Base-by-base conservation (phyloP, 2,329 filamentous ascomycete species). In the Reticulascus tulasneorum region DNA sequence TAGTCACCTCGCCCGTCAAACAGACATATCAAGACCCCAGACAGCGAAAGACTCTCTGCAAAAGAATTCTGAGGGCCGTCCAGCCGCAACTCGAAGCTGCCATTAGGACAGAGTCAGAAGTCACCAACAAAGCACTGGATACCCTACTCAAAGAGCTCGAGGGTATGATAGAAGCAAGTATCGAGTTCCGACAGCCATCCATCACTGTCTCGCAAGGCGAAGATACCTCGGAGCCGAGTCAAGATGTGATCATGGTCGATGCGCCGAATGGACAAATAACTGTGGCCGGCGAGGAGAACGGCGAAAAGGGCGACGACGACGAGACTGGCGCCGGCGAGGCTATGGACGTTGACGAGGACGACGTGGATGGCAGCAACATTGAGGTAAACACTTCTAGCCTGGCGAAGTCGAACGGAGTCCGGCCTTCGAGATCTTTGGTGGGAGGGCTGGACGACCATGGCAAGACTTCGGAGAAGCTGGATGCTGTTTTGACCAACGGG, bases 51-150 rank as follows among this genome's bases (percentile, higher is more conserved):
- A 85, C 84, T 49, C 67, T 94, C n/a, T 88, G 86, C 17, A 95
- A 94, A 61, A 79, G 89, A 18, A 94, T 96, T 43, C 75, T 94
- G 47, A 94, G 88, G 57, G 79, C 82, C 1, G 75, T 94, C 21
- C 86, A 94, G 56, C 80, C 85, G 11, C 73, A 80, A 28, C 68
- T 95, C 4, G 85, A 95, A 56, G 73, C 77, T 36, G 88, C 88
- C 1, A 64, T 89, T 29, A 76, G 75, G 35, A 86, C 86, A 36
- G 91, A 97, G 58, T 82, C 86, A n/a, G 86, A 93, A 42, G 72
- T 94, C 26, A 81, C 75, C 33, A 75, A 81, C 34, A 83, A 81
- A 50, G 71, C 84, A 1, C 77, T 80, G 29, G 84, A 89, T 34
- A 73, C 73, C 30, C 73, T 90, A 37, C 67, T 86, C 24, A 78